Conservation (phyloP, 345 rosid genomes). For the Pistacia vera region DNA sequence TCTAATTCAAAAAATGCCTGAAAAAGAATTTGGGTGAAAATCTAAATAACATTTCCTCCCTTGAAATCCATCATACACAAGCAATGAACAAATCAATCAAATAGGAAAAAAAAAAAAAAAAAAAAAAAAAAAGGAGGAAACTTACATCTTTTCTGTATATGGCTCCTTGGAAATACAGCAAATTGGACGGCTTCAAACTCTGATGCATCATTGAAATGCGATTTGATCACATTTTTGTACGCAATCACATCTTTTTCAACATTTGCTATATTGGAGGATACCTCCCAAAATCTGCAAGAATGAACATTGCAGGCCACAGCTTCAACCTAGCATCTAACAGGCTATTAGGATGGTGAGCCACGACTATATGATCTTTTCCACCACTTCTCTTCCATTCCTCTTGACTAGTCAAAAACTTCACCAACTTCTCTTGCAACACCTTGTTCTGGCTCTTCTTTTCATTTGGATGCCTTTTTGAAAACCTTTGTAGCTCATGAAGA, state of each 20-base stretch:
- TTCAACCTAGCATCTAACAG: slow-evolving; percentile 75
- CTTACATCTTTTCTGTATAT: slow-evolving; percentile 94
- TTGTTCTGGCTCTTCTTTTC: slow-evolving; percentile 63
- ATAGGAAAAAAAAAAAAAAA: slow-evolving; percentile 14
- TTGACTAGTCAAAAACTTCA: slow-evolving; percentile 53
- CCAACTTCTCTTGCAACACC: slow-evolving; percentile 68
- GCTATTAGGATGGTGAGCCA: slow-evolving; percentile 98
- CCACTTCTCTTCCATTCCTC: slow-evolving; percentile 81
- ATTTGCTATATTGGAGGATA: slow-evolving; percentile 79
- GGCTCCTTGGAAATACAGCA: slow-evolving; percentile 97
- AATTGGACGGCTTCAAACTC: slow-evolving; percentile 68
- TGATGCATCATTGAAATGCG: slow-evolving; percentile 61
- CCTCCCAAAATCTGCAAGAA: slow-evolving; percentile 91
- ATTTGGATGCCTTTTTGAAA: slow-evolving; percentile 63
- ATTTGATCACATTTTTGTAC: slow-evolving; percentile 74
- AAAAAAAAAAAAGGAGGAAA: background rate
- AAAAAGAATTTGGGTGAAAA: background rate
- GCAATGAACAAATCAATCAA: background rate
- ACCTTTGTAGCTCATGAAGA: slow-evolving; percentile 87
- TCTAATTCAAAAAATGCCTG: too few relatives aligned
- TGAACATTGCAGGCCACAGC: slow-evolving; percentile 79
- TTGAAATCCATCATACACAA: background rate
- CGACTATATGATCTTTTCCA: slow-evolving; percentile 72
- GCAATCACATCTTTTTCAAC: slow-evolving; percentile 88
- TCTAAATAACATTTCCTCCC: background rate